These are phyloP conservation scores for Rachicladosporium sp. DNA, from an alignment of 2,329 filamentous ascomycete species.

Conservation along the genomic window DNA sequence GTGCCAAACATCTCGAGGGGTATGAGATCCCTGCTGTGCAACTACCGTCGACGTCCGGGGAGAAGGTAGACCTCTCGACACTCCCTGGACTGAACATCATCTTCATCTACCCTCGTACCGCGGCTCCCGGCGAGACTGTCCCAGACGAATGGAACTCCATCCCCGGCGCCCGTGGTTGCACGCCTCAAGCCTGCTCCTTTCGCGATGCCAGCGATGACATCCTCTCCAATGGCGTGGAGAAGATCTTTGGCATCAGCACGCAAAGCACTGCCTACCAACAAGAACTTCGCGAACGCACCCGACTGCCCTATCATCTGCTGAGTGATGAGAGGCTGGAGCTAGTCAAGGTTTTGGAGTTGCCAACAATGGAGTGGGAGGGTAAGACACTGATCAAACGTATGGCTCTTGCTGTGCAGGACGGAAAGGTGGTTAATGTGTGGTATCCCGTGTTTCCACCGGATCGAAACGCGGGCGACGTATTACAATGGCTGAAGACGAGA, in stretches of 20 bases:
- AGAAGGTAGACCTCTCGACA: conserved; percentile 21
- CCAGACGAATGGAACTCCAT: conserved; percentile 31
- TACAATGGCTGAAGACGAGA: conserved; percentile 17
- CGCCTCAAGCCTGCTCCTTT: conserved; percentile 34
- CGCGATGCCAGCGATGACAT: conserved; percentile 18
- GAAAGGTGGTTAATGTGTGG: conserved; percentile 29
- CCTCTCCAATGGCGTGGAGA: conserved; percentile 18
- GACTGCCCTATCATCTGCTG: conserved; percentile 30
- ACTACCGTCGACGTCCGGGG: conserved; percentile 23
- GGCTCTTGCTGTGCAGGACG: conserved; percentile 27
- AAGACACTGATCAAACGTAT: conserved; percentile 27
- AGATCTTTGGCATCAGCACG: conserved; percentile 29
- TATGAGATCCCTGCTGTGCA: conserved; percentile 20
- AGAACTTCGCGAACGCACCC: conserved; percentile 26
- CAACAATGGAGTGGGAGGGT: conserved; percentile 29
- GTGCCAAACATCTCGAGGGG: conserved; percentile 26
- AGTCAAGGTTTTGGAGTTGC: conserved; percentile 23
- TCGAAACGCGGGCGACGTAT: conserved; percentile 27
- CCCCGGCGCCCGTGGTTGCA: conserved; percentile 33
- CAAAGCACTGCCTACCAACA: conserved; percentile 30
- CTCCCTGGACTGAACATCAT: conserved; percentile 27
- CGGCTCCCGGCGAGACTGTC: conserved; percentile 28
- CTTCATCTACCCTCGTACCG: conserved; percentile 32
- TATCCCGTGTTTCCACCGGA: conserved; percentile 34
- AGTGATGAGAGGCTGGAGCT: conserved; percentile 29